Evolutionary conservation across 2,329 filamentous ascomycete species (phyloP).

Genomic region (Fusarium tupiense): DNA sequence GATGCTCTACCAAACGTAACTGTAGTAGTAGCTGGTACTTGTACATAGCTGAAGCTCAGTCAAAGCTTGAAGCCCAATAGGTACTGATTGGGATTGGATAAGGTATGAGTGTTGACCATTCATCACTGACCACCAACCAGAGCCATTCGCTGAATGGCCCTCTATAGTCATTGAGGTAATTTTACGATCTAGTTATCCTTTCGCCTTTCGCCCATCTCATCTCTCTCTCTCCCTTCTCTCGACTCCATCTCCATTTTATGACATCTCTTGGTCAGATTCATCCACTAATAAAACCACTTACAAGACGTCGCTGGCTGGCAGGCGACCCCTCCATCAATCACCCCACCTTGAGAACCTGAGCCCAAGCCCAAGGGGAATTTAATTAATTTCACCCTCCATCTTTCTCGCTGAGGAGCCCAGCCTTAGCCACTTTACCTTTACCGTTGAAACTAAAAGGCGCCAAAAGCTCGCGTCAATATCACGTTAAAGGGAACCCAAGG

Average conservation of each 20-base stretch:
- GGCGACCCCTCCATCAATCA: slow-evolving; percentile 37
- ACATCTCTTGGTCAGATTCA: not conserved
- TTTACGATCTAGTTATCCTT: not conserved
- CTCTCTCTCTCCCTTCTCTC: not conserved
- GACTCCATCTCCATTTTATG: not conserved
- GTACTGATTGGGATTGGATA: slow-evolving; percentile 17
- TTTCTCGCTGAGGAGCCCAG: not conserved
- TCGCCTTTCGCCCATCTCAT: not conserved
- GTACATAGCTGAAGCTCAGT: slow-evolving; percentile 9
- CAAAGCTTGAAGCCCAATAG: slow-evolving; percentile 16
- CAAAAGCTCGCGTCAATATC: not conserved
- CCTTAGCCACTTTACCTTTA: not conserved
- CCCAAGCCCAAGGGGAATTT: not conserved
- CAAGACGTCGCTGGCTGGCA: slow-evolving; percentile 18
- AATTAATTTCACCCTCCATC: not conserved
- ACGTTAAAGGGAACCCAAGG: not conserved
- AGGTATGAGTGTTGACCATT: slow-evolving; percentile 3
- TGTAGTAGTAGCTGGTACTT: not conserved
- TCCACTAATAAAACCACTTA: slow-evolving; percentile 1
- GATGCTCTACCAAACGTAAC: not conserved
- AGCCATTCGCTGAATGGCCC: not conserved
- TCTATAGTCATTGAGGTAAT: not conserved
- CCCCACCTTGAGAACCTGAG: slow-evolving; percentile 19
- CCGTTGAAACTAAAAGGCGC: not conserved
- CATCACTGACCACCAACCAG: not conserved